Evolutionary conservation across 352 stramenopile species (phyloP).

Genomic region (Phytopythium delawarense): DNA sequence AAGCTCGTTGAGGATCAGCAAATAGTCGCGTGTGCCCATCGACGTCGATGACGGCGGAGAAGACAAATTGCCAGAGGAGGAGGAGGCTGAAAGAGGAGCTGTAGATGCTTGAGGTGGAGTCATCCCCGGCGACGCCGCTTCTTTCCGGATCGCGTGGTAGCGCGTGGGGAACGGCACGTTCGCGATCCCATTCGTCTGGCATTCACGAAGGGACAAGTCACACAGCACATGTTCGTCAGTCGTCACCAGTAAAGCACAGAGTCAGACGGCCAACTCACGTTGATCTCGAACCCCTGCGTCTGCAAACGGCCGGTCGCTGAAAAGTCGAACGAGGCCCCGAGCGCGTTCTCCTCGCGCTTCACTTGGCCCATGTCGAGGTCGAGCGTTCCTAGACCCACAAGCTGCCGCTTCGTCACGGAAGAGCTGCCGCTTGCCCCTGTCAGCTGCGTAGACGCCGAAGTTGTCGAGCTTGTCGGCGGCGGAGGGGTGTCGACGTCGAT

Average conservation of each 20-base stretch:
- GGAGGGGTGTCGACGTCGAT: slow-evolving; percentile 37
- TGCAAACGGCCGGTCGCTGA: slow-evolving; percentile 67
- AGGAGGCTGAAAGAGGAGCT: slow-evolving; percentile 4
- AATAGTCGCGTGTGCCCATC: slow-evolving; percentile 56
- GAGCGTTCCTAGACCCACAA: slow-evolving; percentile 28
- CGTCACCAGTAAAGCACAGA: not conserved
- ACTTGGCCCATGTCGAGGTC: slow-evolving; percentile 65
- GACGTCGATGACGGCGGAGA: slow-evolving; percentile 10
- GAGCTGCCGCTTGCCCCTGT: not conserved
- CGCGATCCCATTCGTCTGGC: slow-evolving; percentile 68
- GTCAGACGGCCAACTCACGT: slow-evolving; percentile 28
- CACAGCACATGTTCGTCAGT: slow-evolving; percentile 2
- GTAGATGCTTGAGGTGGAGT: slow-evolving; percentile 2
- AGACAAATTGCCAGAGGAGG: not conserved
- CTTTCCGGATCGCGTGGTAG: not conserved
- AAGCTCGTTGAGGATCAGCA: slow-evolving; percentile 67
- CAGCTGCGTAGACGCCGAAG: not conserved
- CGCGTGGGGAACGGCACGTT: slow-evolving; percentile 53
- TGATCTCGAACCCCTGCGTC: slow-evolving; percentile 84
- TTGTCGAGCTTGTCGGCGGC: not conserved
- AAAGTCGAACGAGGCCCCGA: slow-evolving; percentile 79
- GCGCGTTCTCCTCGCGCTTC: slow-evolving; percentile 49
- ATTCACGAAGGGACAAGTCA: not conserved
- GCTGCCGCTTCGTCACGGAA: slow-evolving; percentile 8
- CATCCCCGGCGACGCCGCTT: not conserved